Conservation (phyloP, 352 stramenopile genomes). For the Elongisporangium senticosum region DNA sequence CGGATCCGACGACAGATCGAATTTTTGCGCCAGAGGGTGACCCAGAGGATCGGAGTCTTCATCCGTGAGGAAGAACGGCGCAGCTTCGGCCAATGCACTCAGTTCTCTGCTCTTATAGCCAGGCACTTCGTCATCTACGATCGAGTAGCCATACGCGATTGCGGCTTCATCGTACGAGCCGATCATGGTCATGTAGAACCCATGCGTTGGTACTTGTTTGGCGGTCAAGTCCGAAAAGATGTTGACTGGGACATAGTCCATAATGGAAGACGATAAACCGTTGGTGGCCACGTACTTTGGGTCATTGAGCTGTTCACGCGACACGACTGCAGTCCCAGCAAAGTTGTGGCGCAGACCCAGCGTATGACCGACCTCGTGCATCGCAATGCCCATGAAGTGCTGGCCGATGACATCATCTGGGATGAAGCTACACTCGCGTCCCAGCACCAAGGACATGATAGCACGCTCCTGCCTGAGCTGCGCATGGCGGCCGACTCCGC, state of each 20-base stretch:
- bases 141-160: constrained; percentile 82
- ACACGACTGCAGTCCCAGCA: constrained; percentile 44
- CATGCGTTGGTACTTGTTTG: constrained; percentile 24
- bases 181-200: constrained; percentile 67
- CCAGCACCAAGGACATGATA: constrained; percentile 27
- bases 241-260: constrained; percentile 86
- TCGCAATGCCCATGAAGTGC: constrained; percentile 73
- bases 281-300: constrained; percentile 37
- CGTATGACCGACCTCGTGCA: constrained; percentile 88
- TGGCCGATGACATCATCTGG: constrained; percentile 53
- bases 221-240: constrained; percentile 66
- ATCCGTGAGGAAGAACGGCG: constrained; percentile 63
- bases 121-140: constrained; percentile 35
- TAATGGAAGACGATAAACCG: constrained; percentile 63
- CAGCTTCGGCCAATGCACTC: constrained; percentile 27
- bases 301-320: constrained; percentile 51
- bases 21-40: constrained; percentile 50
- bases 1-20: constrained; percentile 52
- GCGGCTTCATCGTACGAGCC: constrained; percentile 75
- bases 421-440: constrained; percentile 22
- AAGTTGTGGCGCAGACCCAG: constrained; percentile 87
- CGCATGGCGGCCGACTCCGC: constrained; percentile 28
- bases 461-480: constrained; percentile 39
- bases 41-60: constrained; percentile 31
- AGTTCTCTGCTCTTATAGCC: constrained; percentile 36